phyloP scores from a whole-genome alignment of 1,284 basidiomycete species.

The Wallemia mellicola region DNA sequence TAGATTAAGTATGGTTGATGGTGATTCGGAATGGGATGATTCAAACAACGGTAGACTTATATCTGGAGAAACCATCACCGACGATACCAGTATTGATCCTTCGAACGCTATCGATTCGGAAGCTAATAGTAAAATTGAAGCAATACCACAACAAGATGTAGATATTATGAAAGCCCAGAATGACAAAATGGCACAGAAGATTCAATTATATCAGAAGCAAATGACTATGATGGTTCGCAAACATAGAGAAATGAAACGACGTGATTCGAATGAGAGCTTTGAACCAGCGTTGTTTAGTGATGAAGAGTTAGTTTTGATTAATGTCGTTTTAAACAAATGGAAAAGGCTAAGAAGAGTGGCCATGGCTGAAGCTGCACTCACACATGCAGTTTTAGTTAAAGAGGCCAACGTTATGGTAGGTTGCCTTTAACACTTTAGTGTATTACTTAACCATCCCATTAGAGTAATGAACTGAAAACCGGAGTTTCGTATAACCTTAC shows the following conservation, averaged over 20 bases:
- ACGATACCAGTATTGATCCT: conserved; percentile 47
- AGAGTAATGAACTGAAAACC: conserved; percentile 53
- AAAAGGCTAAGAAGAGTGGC: conserved; percentile 48
- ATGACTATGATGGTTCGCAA: conserved; percentile 32
- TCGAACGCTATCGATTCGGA: conserved; percentile 28
- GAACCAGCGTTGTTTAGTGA: conserved; percentile 52
- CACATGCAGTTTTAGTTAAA: conserved; percentile 58
- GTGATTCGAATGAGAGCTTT: conserved; percentile 16
- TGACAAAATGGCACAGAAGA: conserved; percentile 63
- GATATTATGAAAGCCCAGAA: conserved; percentile 34
- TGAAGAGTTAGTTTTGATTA: conserved; percentile 45
- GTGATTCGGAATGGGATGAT: conserved; percentile 62
- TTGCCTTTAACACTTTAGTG: too few relatives aligned
- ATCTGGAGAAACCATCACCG: conserved; percentile 40
- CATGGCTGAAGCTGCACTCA: conserved; percentile 54
- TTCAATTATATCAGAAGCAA: conserved; percentile 45
- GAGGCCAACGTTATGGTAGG: conserved; percentile 79
- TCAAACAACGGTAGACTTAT: conserved; percentile 28
- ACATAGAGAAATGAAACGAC: conserved; percentile 9
- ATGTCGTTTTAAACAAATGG: conserved; percentile 57
- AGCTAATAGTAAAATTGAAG: conserved; percentile 31
- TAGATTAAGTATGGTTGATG: conserved; percentile 33
- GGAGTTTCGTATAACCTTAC: conserved; percentile 74
- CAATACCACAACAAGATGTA: conserved; percentile 42
- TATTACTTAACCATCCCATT: too few relatives aligned